Evolutionary conservation across 345 rosid genomes (phyloP).

Genomic region (Bruguiera parviflora): DNA sequence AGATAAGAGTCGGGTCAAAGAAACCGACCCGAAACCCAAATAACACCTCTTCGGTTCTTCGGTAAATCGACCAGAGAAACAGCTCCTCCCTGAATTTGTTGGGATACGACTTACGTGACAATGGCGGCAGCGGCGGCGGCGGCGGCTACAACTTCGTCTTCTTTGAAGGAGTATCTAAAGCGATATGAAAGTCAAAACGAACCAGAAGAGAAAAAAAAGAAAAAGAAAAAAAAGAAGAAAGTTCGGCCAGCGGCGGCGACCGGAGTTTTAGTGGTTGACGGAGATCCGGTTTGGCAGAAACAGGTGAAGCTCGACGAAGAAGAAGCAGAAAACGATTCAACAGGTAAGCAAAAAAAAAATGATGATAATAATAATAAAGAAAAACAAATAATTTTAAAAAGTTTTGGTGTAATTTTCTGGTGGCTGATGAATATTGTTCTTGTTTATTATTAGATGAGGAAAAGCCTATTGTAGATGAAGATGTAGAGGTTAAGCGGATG

Average conservation of each 20-base stretch:
- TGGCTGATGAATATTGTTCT: not conserved
- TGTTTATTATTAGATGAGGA: constrained; percentile 51
- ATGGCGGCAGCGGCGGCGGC: too few relatives aligned
- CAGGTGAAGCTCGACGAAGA: constrained; percentile 58
- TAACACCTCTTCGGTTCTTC: too few relatives aligned
- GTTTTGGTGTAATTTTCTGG: not conserved
- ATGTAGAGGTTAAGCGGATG: constrained; percentile 84
- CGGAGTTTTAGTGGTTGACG: constrained; percentile 73
- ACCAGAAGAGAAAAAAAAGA: constrained; percentile 57
- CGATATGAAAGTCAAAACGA: constrained; percentile 49
- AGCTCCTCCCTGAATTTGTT: too few relatives aligned
- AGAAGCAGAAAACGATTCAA: constrained; percentile 57
- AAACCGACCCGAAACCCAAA: too few relatives aligned
- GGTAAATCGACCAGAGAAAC: too few relatives aligned
- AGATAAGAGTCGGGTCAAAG: too few relatives aligned
- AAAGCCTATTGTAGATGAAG: constrained; percentile 74
- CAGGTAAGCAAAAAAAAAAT: constrained; percentile 38
- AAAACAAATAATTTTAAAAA: too few relatives aligned
- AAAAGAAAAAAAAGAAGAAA: constrained; percentile 60
- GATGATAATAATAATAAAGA: too few relatives aligned
- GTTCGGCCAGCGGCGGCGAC: constrained; percentile 24
- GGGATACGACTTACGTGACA: too few relatives aligned
- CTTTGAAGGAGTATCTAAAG: constrained; percentile 71
- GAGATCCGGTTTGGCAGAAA: constrained; percentile 93
- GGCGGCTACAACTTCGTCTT: constrained; percentile 36